Evolutionary conservation across 371 early-diverging fungal species (phyloP).

Genomic region (Coemansia sp.): DNA sequence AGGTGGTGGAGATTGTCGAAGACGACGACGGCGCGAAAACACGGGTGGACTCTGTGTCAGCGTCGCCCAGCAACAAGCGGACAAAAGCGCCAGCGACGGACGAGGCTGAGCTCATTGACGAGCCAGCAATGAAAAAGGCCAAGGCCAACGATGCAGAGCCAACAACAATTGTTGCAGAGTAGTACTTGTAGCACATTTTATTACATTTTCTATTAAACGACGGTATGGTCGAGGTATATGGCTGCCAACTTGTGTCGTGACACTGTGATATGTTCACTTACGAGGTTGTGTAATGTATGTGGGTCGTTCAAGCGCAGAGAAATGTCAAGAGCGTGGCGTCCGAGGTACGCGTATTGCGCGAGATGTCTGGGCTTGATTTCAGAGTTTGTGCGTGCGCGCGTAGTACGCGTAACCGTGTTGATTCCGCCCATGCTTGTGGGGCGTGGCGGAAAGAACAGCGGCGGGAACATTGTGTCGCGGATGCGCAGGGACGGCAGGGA

Average conservation of each 20-base stretch:
- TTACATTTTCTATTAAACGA: slow-evolving; percentile 11
- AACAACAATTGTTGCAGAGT: background rate
- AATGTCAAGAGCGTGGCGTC: slow-evolving; percentile 19
- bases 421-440: slow-evolving; percentile 35
- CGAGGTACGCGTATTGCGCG: slow-evolving; percentile 14
- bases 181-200: background rate
- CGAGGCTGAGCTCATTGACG: background rate
- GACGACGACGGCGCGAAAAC: slow-evolving; percentile 13
- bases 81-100: slow-evolving; percentile 2
- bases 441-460: slow-evolving; percentile 23
- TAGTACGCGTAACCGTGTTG: background rate
- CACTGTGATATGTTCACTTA: background rate
- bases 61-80: slow-evolving; percentile 27
- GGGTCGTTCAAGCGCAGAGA: slow-evolving; percentile 14
- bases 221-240: slow-evolving; percentile 25
- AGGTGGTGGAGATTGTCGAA: background rate
- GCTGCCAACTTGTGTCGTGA: slow-evolving; percentile 27
- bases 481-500: slow-evolving; percentile 5
- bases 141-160: slow-evolving; percentile 8
- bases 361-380: background rate
- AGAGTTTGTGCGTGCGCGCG: background rate
- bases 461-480: slow-evolving; percentile 22
- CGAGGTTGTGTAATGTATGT: background rate
- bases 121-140: slow-evolving; percentile 27
- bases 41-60: slow-evolving; percentile 17